Evolutionary conservation across 2,329 filamentous ascomycete genomes (phyloP).

Genomic region (Pseudodiploospora longispora): DNA sequence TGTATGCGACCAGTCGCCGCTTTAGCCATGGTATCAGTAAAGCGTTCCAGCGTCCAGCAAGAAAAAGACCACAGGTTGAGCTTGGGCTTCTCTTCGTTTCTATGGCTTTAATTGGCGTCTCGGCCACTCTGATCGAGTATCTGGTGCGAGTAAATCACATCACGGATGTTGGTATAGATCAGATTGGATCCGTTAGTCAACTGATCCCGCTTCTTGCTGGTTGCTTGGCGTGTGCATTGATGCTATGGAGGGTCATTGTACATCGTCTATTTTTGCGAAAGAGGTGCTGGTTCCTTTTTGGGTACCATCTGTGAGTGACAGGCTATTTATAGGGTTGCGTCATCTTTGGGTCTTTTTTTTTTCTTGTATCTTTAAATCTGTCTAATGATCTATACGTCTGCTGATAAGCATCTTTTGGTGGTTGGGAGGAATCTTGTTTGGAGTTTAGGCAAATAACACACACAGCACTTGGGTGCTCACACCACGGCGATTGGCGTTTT

Average conservation of each 20-base stretch:
- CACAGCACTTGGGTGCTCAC: too few relatives aligned
- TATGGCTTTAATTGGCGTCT: conserved; percentile 12
- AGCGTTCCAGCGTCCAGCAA: conserved; percentile 3
- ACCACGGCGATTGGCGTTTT: too few relatives aligned
- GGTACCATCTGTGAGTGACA: conserved; percentile 10
- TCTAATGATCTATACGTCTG: too few relatives aligned
- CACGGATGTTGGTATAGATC: conserved; percentile 5
- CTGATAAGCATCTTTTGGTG: too few relatives aligned
- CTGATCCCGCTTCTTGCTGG: conserved; percentile 17
- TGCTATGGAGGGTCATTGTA: conserved; percentile 13
- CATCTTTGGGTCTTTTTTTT: too few relatives aligned
- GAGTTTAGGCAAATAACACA: too few relatives aligned
- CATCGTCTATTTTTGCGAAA: conserved; percentile 10
- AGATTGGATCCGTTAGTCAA: conserved; percentile 14
- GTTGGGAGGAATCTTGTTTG: too few relatives aligned
- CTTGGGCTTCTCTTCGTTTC: conserved; percentile 13
- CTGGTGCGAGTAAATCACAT: conserved; percentile 12
- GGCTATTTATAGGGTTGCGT: too few relatives aligned
- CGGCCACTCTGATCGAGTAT: conserved; percentile 13
- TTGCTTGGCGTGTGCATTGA: conserved; percentile 9
- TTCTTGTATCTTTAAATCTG: too few relatives aligned
- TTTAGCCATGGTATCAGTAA: conserved; percentile 7
- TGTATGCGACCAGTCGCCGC: conserved; percentile 3
- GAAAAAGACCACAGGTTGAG: conserved; percentile 12
- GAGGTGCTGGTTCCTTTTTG: conserved; percentile 14